Evolutionary conservation across 441 rosid species (phyloP), one percentile per base, ranked within the genome.

Genomic region (Adansonia rubrostipa): DNA sequence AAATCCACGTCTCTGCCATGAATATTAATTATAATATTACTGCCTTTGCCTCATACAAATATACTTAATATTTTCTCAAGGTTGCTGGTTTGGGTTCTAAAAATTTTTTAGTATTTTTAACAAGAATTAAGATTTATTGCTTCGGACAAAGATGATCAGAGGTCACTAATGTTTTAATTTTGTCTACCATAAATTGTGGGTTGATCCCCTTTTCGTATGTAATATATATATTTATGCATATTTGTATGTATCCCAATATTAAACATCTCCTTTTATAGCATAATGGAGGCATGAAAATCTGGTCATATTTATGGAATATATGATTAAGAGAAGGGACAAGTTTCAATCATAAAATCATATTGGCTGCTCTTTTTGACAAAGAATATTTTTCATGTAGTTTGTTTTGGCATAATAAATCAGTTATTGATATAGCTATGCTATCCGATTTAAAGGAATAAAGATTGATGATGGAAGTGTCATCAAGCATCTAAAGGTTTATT

Each of bases 291-390:
- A 22, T n/a, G 50, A n/a, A 65, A 40, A 6, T 40, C 1, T 36
- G 48, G 70, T 15, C 47, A 36, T 65, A 19, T n/a, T 40, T n/a
- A 8, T 15, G 17, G 10, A 8, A 15, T 15, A 40, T 64, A 40
- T 5, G 19, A 63, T 64, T 15, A 40, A 4, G 0, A 60, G 1
- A 7, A 9, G 24, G 11, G 11, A 22, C 24, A 24, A 60, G 33
- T 61, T 62, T 24, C 67, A 28, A 28, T 28, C 67, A 62, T 13
- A 13, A 44, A 22, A 71, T 71, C 40, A 50, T 28, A 51, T 22
- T 71, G 73, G 48, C 57, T 11, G 28, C 11, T 70, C 33, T 19
- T 61, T 8, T 15, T 44, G 57, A 61, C 69, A 74, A 61, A 61
- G 58, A 74, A 61, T 42, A 61, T 22, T 15, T 42, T 28, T 28